Percentiles rank a stretch among this genome's conserved stretches.
Evolutionary conservation across 2,329 filamentous ascomycete genomes (phyloP).

Genomic region (Aspergillus sp.): DNA sequence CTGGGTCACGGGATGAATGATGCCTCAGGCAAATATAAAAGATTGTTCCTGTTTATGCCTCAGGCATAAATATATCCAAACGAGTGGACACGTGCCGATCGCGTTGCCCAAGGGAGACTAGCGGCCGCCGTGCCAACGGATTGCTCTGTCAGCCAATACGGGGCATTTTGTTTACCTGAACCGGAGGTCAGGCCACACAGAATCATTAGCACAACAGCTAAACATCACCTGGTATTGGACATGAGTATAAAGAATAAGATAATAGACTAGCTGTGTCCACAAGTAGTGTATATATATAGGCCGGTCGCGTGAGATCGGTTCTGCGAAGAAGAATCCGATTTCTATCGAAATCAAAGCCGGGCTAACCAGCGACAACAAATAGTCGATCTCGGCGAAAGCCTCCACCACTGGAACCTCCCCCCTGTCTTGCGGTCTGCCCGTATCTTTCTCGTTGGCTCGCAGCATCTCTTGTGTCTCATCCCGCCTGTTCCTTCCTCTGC

Average conservation of each 20-base stretch:
- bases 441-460: conserved; percentile 23
- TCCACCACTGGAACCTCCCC: conserved; percentile 7
- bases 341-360: conserved; percentile 1
- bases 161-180: conserved; percentile 19
- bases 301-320: not conserved
- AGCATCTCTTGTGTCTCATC: conserved; percentile 8
- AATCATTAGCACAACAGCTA: not conserved
- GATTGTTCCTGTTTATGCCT: conserved; percentile 5
- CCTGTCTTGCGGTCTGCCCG: conserved; percentile 19
- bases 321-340: not conserved
- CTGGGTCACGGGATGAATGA: conserved; percentile 25
- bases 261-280: not conserved
- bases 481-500: conserved; percentile 13
- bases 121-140: conserved; percentile 22
- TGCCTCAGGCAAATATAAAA: conserved; percentile 12
- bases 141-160: conserved; percentile 25
- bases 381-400: conserved; percentile 19
- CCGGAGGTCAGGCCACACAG: conserved; percentile 6
- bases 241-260: not conserved
- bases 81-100: conserved; percentile 12
- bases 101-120: conserved; percentile 15
- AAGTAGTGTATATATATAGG: not conserved
- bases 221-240: not conserved
- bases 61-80: conserved; percentile 8
- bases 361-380: conserved; percentile 17